These are phyloP conservation scores for Mrakiaceae sp. DNA, from an alignment of 1,284 basidiomycete genomes.

Conservation along the genomic window DNA sequence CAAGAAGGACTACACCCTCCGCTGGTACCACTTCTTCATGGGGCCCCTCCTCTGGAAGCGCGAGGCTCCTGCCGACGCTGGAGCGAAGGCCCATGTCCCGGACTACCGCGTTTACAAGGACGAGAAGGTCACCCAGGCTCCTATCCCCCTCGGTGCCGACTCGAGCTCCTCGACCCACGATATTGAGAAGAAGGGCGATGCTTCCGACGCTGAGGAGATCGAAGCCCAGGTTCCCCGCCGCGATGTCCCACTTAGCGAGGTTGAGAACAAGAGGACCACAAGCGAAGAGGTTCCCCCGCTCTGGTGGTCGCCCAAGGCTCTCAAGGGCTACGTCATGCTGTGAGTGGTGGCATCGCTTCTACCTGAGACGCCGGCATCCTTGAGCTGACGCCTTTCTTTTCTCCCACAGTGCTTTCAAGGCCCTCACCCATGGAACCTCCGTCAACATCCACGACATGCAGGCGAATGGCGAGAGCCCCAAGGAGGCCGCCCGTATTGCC, in stretches of 20 bases:
- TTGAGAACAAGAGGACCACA: constrained; percentile 21
- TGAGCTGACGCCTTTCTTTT: not conserved
- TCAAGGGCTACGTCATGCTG: too few relatives aligned
- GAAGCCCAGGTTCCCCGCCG: not conserved
- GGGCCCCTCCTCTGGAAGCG: constrained; percentile 40
- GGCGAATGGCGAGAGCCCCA: constrained; percentile 22
- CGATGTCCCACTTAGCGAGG: constrained; percentile 16
- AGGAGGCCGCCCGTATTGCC: constrained; percentile 24
- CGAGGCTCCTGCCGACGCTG: constrained; percentile 31
- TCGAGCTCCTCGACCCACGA: not conserved
- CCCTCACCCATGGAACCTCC: constrained; percentile 26
- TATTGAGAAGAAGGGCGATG: not conserved
- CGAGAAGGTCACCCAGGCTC: constrained; percentile 7
- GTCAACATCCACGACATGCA: constrained; percentile 37
- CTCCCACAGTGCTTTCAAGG: constrained; percentile 6
- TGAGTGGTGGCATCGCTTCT: too few relatives aligned
- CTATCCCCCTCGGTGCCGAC: not conserved
- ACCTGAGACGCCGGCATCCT: too few relatives aligned
- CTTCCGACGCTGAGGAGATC: not conserved
- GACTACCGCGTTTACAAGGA: constrained; percentile 34
- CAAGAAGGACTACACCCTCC: constrained; percentile 37
- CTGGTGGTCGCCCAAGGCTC: too few relatives aligned
- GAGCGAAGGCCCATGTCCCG: constrained; percentile 25
- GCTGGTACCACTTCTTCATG: constrained; percentile 39
- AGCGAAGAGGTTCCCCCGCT: too few relatives aligned